phyloP scores from a whole-genome alignment of 805 yeast species.

The Pichia phayaonensis region DNA sequence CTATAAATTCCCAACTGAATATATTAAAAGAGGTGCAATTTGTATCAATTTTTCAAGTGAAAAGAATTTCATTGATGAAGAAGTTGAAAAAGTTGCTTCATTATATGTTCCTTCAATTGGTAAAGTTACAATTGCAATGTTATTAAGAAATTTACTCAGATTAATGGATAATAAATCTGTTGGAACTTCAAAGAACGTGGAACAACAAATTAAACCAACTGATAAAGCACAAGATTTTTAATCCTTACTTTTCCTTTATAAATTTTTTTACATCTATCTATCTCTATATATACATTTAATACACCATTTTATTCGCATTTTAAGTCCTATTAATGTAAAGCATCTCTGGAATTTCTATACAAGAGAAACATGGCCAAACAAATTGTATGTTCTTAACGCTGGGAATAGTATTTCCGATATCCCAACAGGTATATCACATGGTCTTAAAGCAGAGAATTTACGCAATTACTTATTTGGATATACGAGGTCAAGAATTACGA shows the following conservation, averaged over 20 bases:
- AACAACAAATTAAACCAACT: constrained; percentile 11
- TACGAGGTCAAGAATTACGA: no score
- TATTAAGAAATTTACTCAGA: constrained; percentile 80
- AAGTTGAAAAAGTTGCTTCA: constrained; percentile 78
- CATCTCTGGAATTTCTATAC: no score
- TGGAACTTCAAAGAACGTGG: constrained; percentile 9
- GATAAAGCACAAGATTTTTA: constrained; percentile 10
- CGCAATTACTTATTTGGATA: no score
- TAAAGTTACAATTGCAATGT: constrained; percentile 93
- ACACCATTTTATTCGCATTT: background rate
- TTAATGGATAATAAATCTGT: constrained; percentile 56
- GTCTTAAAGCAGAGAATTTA: no score
- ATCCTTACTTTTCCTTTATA: background rate
- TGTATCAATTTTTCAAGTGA: constrained; percentile 85
- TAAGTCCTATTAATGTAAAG: constrained; percentile 9
- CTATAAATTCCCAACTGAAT: constrained; percentile 81
- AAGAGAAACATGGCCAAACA: no score
- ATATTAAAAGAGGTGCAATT: constrained; percentile 79
- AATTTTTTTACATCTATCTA: no score
- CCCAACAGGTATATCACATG: no score
- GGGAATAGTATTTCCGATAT: no score
- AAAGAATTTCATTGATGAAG: constrained; percentile 76
- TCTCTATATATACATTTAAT: background rate
- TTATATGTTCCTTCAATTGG: constrained; percentile 94
- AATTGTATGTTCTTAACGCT: no score